These are phyloP conservation scores for Verticillium dahliae DNA, from an alignment of 2,329 filamentous ascomycete genomes.

Conservation along the genomic window DNA sequence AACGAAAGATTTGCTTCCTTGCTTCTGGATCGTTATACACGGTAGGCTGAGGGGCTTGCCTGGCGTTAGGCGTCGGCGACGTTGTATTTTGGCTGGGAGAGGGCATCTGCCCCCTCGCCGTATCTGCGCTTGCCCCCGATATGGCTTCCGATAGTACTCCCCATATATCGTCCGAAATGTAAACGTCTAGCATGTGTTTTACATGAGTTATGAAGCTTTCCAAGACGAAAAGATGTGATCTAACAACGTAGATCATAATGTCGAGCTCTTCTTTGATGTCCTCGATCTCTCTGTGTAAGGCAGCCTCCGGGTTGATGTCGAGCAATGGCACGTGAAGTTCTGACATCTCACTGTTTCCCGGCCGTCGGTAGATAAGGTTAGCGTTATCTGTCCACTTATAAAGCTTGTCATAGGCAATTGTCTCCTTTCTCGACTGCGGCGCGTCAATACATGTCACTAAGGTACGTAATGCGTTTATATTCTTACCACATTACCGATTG, in stretches of 20 bases:
- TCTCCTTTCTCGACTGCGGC: constrained; percentile 28
- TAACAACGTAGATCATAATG: constrained; percentile 34
- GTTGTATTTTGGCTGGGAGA: neutral
- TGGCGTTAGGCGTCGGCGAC: neutral
- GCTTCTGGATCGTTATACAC: neutral
- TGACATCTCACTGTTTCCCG: constrained; percentile 11
- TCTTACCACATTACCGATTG: constrained; percentile 33
- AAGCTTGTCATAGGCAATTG: constrained; percentile 27
- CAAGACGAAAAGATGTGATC: constrained; percentile 25
- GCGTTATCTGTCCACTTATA: constrained; percentile 17
- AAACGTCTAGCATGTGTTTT: neutral
- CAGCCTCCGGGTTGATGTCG: constrained; percentile 34
- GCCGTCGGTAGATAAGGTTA: constrained; percentile 11
- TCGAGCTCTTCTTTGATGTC: constrained; percentile 41
- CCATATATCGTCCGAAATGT: neutral
- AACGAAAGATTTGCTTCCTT: neutral
- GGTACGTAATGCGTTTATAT: too few species aligned
- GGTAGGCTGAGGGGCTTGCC: neutral
- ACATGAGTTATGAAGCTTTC: constrained; percentile 18
- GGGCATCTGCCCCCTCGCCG: too few species aligned
- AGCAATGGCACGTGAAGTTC: constrained; percentile 23
- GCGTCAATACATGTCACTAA: neutral
- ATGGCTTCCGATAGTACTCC: too few species aligned
- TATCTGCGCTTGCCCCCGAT: too few species aligned
- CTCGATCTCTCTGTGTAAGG: constrained; percentile 34